phyloP scores from a whole-genome alignment of 192 early-diverging fungal species.

The Rhizophagus clarus region DNA sequence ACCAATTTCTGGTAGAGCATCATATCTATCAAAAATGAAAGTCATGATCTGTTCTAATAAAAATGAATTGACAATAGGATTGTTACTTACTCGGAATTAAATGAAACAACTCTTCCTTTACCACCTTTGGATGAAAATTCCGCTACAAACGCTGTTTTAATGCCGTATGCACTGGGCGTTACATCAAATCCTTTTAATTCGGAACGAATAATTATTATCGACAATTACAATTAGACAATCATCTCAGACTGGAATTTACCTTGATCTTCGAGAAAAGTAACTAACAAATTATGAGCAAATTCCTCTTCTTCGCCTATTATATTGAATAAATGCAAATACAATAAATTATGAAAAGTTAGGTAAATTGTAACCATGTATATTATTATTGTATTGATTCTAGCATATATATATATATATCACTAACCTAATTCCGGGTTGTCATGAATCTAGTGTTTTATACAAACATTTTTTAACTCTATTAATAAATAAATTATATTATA shows the following conservation, averaged over 20 bases:
- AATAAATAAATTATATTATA: no score
- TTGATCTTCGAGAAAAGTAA: conserved; percentile 58
- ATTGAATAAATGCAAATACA: conserved; percentile 6
- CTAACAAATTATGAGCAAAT: conserved; percentile 62
- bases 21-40: conserved; percentile 40
- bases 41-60: neutral
- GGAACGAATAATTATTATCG: no score
- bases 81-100: conserved; percentile 26
- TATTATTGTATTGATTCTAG: no score
- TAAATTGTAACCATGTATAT: conserved; percentile 41
- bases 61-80: neutral
- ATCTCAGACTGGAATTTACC: no score
- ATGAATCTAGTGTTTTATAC: no score
- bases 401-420: no score
- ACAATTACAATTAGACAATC: no score
- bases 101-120: conserved; percentile 33
- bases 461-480: no score
- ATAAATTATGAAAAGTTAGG: conserved; percentile 18
- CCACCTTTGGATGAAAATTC: conserved; percentile 54
- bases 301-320: conserved; percentile 58
- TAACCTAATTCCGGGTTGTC: no score
- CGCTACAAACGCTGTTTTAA: conserved; percentile 78
- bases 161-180: conserved; percentile 55
- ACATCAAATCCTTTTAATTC: conserved; percentile 61
- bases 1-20: conserved; percentile 54